phyloP scores from a whole-genome alignment of 768 basidiomycete species.

The Neoboletus brunneissimus region DNA sequence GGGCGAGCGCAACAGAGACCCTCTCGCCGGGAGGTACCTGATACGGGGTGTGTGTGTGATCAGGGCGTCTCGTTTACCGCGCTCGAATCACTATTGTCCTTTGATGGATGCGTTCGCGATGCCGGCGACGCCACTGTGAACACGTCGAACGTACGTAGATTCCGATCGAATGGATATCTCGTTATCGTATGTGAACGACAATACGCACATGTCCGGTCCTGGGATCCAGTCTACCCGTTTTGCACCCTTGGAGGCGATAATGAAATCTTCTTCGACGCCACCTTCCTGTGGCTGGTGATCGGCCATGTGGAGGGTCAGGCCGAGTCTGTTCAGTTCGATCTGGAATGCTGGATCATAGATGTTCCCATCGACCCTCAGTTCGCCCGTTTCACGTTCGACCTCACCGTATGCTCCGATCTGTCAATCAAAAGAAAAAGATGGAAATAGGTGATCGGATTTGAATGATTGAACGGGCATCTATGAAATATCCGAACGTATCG shows the following conservation, averaged over 20 bases:
- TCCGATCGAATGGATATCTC: no score
- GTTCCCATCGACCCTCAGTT: slow-evolving; percentile 31
- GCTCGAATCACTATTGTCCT: no score
- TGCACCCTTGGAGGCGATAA: slow-evolving; percentile 27
- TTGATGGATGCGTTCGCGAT: no score
- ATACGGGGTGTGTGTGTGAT: no score
- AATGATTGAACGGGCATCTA: neutral
- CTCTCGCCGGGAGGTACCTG: no score
- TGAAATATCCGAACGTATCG: neutral
- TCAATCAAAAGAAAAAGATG: neutral
- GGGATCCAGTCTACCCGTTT: slow-evolving; percentile 6
- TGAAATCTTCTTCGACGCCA: slow-evolving; percentile 19
- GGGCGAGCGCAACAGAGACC: no score
- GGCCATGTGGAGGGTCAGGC: neutral
- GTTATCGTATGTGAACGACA: no score
- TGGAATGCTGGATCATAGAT: slow-evolving; percentile 29
- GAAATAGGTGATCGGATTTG: neutral
- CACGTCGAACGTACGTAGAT: no score
- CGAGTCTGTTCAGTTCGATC: slow-evolving; percentile 8
- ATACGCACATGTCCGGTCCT: no score
- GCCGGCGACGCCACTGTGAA: no score
- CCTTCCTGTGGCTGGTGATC: slow-evolving; percentile 15
- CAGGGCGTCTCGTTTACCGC: no score
- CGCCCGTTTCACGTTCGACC: slow-evolving; percentile 30
- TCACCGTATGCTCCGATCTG: slow-evolving; percentile 37